phyloP scores from a whole-genome alignment of 2,329 filamentous ascomycete species.

The Penicillium sp. region DNA sequence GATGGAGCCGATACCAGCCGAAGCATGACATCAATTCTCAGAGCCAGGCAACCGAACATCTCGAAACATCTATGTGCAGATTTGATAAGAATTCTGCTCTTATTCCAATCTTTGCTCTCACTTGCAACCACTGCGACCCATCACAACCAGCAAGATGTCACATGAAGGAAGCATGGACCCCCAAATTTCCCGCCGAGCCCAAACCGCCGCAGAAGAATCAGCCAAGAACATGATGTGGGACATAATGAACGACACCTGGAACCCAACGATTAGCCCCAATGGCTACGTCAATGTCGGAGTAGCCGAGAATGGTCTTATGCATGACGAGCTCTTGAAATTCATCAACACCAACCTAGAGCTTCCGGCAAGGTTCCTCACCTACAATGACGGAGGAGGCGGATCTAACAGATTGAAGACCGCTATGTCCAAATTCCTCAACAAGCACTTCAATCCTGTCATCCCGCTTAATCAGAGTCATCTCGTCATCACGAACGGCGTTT shows the following conservation, averaged over 20 bases:
- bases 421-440: constrained; percentile 35
- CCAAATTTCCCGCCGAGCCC: constrained; percentile 9
- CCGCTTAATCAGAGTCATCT: constrained; percentile 30
- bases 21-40: background rate
- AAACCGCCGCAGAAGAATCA: constrained; percentile 5
- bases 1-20: background rate
- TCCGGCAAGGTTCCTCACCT: constrained; percentile 35
- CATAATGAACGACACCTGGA: constrained; percentile 48
- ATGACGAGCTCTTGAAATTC: constrained; percentile 46
- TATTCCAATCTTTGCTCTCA: background rate
- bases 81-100: background rate
- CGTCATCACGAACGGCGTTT: constrained; percentile 37
- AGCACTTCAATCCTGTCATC: constrained; percentile 28
- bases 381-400: constrained; percentile 38
- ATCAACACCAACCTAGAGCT: constrained; percentile 40
- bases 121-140: background rate
- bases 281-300: constrained; percentile 55
- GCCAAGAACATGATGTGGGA: constrained; percentile 41
- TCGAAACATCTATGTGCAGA: no score
- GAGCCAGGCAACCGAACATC: background rate
- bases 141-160: background rate
- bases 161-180: background rate
- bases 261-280: constrained; percentile 34
- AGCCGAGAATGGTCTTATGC: constrained; percentile 57
- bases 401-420: constrained; percentile 26